Percentiles rank a stretch among this genome's conserved stretches.
Conservation (phyloP, 2,329 filamentous ascomycete species). For the Hirsutella minnesotensis region DNA sequence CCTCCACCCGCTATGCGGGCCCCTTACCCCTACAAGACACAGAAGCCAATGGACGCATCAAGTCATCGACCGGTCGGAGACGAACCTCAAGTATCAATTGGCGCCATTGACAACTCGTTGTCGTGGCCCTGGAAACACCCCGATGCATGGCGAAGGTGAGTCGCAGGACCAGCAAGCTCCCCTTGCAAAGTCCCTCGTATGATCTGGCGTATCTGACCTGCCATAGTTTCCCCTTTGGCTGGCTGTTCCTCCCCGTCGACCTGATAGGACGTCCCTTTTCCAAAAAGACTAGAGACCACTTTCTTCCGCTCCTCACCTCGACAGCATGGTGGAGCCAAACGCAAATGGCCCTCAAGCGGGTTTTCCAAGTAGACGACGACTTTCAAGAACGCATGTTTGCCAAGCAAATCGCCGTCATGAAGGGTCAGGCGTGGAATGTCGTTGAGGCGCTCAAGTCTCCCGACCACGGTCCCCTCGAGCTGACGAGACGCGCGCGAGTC, state of each 20-base stretch:
- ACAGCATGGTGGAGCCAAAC: slow-evolving; percentile 97
- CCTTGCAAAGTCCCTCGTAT: background rate
- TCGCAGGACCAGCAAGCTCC: background rate
- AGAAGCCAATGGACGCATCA: slow-evolving; percentile 77
- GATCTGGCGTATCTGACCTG: background rate
- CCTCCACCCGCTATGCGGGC: slow-evolving; percentile 27
- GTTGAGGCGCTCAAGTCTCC: slow-evolving; percentile 90
- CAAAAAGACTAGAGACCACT: slow-evolving; percentile 84
- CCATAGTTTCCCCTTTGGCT: slow-evolving; percentile 81
- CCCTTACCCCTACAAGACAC: slow-evolving; percentile 59
- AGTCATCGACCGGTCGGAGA: slow-evolving; percentile 31
- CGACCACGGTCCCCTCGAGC: slow-evolving; percentile 86
- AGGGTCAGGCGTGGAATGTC: slow-evolving; percentile 98
- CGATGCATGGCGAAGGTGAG: slow-evolving; percentile 62
- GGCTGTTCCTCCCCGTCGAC: slow-evolving; percentile 94
- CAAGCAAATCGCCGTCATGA: slow-evolving; percentile 97
- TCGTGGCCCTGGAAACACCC: slow-evolving; percentile 99
- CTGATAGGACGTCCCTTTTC: slow-evolving; percentile 95
- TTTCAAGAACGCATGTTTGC: slow-evolving; percentile 99
- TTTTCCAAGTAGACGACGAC: slow-evolving; percentile 87
- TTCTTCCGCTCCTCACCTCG: slow-evolving; percentile 88
- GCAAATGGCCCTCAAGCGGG: slow-evolving; percentile 68
- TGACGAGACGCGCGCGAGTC: slow-evolving; percentile 80
- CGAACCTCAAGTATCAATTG: slow-evolving; percentile 58
- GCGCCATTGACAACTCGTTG: slow-evolving; percentile 93